Percentiles rank a stretch among this genome's conserved stretches.
Evolutionary conservation across 495 filamentous ascomycete species (phyloP).

Genomic region (Hypoxylon cercidicola): DNA sequence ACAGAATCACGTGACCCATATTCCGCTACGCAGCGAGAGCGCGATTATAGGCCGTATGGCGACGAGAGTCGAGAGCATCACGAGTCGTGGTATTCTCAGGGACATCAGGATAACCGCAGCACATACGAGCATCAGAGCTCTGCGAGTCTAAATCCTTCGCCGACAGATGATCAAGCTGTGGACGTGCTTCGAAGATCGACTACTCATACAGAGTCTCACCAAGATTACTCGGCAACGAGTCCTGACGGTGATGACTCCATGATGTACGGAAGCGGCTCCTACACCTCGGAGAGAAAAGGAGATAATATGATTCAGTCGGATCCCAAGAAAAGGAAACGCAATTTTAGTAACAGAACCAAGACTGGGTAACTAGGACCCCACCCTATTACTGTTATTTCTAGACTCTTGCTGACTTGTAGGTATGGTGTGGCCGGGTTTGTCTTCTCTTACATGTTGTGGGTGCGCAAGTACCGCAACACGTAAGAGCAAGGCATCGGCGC

Average conservation of each 20-base stretch:
- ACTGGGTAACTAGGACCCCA: constrained; percentile 63
- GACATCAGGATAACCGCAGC: constrained; percentile 53
- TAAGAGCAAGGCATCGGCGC: constrained; percentile 33
- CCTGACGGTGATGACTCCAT: constrained; percentile 59
- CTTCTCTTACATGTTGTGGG: constrained; percentile 23
- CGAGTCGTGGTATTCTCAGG: constrained; percentile 57
- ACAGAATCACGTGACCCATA: constrained; percentile 57
- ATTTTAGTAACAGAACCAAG: constrained; percentile 97
- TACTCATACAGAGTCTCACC: constrained; percentile 50
- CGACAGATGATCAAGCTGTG: constrained; percentile 58
- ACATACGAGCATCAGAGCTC: constrained; percentile 57
- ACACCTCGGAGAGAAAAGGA: constrained; percentile 57
- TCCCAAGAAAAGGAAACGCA: constrained; percentile 81
- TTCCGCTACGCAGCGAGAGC: constrained; percentile 50
- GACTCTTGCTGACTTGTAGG: constrained; percentile 36
- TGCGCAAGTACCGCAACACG: constrained; percentile 11
- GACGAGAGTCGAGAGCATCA: constrained; percentile 54
- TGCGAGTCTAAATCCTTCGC: constrained; percentile 51
- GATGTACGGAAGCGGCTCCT: constrained; percentile 52
- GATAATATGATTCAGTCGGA: constrained; percentile 70
- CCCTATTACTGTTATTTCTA: neutral
- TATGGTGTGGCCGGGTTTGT: constrained; percentile 32
- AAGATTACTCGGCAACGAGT: constrained; percentile 58
- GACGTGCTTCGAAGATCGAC: constrained; percentile 53
- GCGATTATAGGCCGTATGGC: constrained; percentile 53